phyloP scores from a whole-genome alignment of 192 early-diverging fungal species.

The Umbelopsis sp. region DNA sequence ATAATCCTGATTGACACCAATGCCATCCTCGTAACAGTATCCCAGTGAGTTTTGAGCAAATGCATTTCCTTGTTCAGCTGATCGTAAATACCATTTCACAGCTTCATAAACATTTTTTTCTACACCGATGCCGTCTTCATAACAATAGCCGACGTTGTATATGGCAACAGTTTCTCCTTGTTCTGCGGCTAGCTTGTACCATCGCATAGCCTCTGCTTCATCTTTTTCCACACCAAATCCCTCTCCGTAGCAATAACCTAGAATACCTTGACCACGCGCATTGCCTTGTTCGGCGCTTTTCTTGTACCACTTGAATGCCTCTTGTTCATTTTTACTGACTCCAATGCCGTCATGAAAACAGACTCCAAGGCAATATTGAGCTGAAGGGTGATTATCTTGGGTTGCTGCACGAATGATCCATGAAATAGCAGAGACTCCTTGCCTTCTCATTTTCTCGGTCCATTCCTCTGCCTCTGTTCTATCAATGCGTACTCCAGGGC shows the following conservation, averaged over 20 bases:
- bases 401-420: slow-evolving; percentile 70
- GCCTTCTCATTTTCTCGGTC: slow-evolving; percentile 59
- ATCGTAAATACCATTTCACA: slow-evolving; percentile 62
- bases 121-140: slow-evolving; percentile 61
- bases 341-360: slow-evolving; percentile 84
- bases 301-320: slow-evolving; percentile 77
- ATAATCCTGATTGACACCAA: slow-evolving; percentile 57
- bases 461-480: slow-evolving; percentile 80
- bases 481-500: slow-evolving; percentile 77
- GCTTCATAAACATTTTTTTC: slow-evolving; percentile 48
- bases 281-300: slow-evolving; percentile 61
- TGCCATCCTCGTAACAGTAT: slow-evolving; percentile 80
- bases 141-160: slow-evolving; percentile 63
- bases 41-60: slow-evolving; percentile 83
- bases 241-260: slow-evolving; percentile 83
- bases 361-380: slow-evolving; percentile 72
- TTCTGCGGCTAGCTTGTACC: slow-evolving; percentile 57
- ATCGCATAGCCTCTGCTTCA: slow-evolving; percentile 61
- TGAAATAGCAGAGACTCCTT: slow-evolving; percentile 53
- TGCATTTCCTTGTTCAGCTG: slow-evolving; percentile 71
- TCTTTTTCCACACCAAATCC: slow-evolving; percentile 71
- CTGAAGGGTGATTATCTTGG: slow-evolving; percentile 54
- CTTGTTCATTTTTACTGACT: slow-evolving; percentile 57
- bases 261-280: slow-evolving; percentile 62
- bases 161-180: slow-evolving; percentile 57